These are phyloP conservation scores for Penicillium salamii DNA, from an alignment of 495 filamentous ascomycete genomes.

Conservation along the genomic window DNA sequence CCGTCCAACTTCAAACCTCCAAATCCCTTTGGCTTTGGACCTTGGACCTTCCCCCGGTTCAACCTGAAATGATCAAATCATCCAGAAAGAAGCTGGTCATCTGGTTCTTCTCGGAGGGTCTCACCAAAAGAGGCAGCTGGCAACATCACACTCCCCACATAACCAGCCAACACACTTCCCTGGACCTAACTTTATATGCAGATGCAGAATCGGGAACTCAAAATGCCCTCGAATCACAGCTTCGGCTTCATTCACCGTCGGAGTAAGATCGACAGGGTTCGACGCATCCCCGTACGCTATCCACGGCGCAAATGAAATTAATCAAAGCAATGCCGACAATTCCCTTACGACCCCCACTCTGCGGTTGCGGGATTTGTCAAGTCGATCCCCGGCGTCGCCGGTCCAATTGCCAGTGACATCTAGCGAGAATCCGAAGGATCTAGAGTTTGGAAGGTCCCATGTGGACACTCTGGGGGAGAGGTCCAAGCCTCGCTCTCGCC, in stretches of 20 bases:
- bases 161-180: not conserved
- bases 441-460: not conserved
- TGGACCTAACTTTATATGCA: conserved; percentile 10
- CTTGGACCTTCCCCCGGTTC: not conserved
- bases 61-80: not conserved
- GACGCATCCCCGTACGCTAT: conserved; percentile 22
- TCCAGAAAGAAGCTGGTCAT: not conserved
- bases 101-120: not conserved
- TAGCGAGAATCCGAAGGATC: not conserved
- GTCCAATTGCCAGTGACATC: conserved; percentile 6
- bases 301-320: conserved; percentile 18
- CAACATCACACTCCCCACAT: conserved; percentile 1
- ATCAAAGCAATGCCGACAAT: conserved; percentile 12
- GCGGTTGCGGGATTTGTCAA: conserved; percentile 6
- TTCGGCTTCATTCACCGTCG: conserved; percentile 16
- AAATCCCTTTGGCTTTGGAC: not conserved
- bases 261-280: conserved; percentile 28
- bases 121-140: conserved; percentile 4
- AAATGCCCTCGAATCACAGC: conserved; percentile 13
- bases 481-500: not conserved
- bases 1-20: no score
- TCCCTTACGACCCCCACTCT: not conserved
- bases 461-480: not conserved
- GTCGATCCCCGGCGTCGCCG: conserved; percentile 21
- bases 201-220: conserved; percentile 6